A percentile compares a stretch with the other conserved stretches of the same genome.
Evolutionary conservation across 177 flowering plant genomes (phyloP).

Genomic region (Vitis hybrid): DNA sequence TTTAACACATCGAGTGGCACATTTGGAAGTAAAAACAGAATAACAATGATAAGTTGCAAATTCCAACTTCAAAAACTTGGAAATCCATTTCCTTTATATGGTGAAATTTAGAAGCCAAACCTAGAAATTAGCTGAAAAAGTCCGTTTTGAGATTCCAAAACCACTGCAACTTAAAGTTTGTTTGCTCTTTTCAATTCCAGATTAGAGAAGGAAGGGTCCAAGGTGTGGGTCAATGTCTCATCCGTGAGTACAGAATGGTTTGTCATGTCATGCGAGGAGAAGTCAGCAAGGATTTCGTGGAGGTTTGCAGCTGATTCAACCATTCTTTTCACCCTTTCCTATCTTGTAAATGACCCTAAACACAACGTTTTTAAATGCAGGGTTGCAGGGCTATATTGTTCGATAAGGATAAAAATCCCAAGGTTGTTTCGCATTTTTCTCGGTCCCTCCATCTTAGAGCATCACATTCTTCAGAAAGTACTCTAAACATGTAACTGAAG

Average conservation of each 20-base stretch:
- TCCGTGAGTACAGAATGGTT: conserved; percentile 79
- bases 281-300: conserved; percentile 71
- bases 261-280: conserved; percentile 73
- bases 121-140: no score
- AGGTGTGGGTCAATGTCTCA: conserved; percentile 84
- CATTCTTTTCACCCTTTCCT: neutral
- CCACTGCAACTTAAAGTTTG: no score
- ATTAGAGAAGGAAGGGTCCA: conserved; percentile 90
- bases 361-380: conserved; percentile 42
- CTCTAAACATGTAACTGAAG: no score
- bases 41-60: no score
- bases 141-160: no score
- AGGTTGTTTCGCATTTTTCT: conserved; percentile 37
- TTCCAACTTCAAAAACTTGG: no score
- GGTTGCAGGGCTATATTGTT: conserved; percentile 90
- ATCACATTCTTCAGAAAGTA: no score
- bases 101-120: no score
- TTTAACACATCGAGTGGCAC: no score
- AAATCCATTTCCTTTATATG: no score
- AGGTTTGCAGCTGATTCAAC: conserved; percentile 40
- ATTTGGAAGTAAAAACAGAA: no score
- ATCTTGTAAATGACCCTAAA: conserved; percentile 2
- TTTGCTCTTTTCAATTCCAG: conserved; percentile 34
- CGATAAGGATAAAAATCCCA: conserved; percentile 91
- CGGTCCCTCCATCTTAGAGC: no score